A percentile compares a stretch with the other conserved stretches of the same genome.
Evolutionary conservation across 2,329 filamentous ascomycete species (phyloP).

Genomic region (Stromatinia cepivora): DNA sequence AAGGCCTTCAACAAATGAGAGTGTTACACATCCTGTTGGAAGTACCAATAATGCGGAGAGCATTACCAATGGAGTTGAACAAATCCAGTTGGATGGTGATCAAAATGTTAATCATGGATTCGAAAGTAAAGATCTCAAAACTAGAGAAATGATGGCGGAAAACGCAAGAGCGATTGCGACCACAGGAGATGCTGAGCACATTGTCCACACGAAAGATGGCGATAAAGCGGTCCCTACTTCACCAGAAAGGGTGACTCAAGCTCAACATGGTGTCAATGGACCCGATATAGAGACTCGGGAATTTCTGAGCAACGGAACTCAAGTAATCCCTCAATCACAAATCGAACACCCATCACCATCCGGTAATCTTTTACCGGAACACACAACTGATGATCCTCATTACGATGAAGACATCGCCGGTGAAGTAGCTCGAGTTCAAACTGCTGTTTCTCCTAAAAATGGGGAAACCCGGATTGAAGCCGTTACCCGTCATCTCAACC

Average conservation of each 20-base stretch:
- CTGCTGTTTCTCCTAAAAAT: slow-evolving; percentile 50
- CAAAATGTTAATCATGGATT: slow-evolving; percentile 24
- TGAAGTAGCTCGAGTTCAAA: slow-evolving; percentile 64
- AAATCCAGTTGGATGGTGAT: slow-evolving; percentile 21
- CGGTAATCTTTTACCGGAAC: slow-evolving; percentile 49
- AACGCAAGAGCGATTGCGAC: slow-evolving; percentile 32
- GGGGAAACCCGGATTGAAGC: slow-evolving; percentile 58
- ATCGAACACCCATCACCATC: slow-evolving; percentile 31
- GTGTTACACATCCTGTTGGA: slow-evolving; percentile 25
- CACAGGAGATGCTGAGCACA: slow-evolving; percentile 35
- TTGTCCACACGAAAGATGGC: slow-evolving; percentile 25
- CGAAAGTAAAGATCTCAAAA: slow-evolving; percentile 27
- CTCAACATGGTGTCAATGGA: slow-evolving; percentile 23
- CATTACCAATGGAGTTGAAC: slow-evolving; percentile 19
- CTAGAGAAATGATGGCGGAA: slow-evolving; percentile 28
- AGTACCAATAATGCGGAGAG: slow-evolving; percentile 4
- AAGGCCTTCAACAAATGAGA: slow-evolving; percentile 31
- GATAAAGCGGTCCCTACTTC: slow-evolving; percentile 1
- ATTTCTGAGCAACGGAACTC: slow-evolving; percentile 37
- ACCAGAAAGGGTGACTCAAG: neutral
- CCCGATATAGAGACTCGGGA: slow-evolving; percentile 30
- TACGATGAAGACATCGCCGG: slow-evolving; percentile 62
- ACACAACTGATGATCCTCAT: slow-evolving; percentile 59
- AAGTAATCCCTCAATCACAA: slow-evolving; percentile 29
- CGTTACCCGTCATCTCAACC: slow-evolving; percentile 66